Evolutionary conservation across 129 eudicot genomes (phyloP), one percentile per base, ranked within the genome.

Genomic region (Deinandra increscens): DNA sequence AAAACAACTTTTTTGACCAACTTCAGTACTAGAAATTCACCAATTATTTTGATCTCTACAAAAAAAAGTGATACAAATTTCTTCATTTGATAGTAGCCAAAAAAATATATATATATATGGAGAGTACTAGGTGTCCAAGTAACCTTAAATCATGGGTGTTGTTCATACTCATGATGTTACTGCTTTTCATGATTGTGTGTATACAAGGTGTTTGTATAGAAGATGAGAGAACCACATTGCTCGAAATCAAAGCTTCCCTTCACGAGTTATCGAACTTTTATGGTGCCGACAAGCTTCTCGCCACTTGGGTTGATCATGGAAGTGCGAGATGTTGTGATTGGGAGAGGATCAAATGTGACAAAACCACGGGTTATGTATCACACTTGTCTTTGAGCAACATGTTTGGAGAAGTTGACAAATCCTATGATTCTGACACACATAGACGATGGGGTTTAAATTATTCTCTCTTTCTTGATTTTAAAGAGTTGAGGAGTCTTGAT

Each of bases 251-350:
- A n/a, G n/a, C n/a, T n/a, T n/a, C n/a, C n/a, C n/a, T n/a, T n/a
- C n/a, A n/a, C n/a, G n/a, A n/a, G n/a, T n/a, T n/a, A n/a, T n/a
- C n/a, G n/a, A n/a, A n/a, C n/a, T n/a, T n/a, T n/a, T n/a, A n/a
- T n/a, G n/a, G n/a, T n/a, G n/a, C n/a, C n/a, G n/a, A n/a, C n/a
- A n/a, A n/a, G n/a, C n/a, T n/a, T n/a, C n/a, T n/a, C n/a, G n/a
- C n/a, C n/a, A n/a, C n/a, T n/a, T n/a, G n/a, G n/a, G n/a, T n/a
- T n/a, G n/a, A n/a, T n/a, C n/a, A n/a, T n/a, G n/a, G n/a, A n/a
- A n/a, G n/a, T n/a, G n/a, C n/a, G 75, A n/a, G n/a, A n/a, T n/a
- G 66, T 39, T 70, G 75, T 70, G 39, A 70, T 22, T 70, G 65
- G 75, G 65, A 70, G 54, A 70, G 75, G 54, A 18, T 70, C 53